phyloP scores from a whole-genome alignment of 352 stramenopile species.

The Globisporangium nunn region DNA sequence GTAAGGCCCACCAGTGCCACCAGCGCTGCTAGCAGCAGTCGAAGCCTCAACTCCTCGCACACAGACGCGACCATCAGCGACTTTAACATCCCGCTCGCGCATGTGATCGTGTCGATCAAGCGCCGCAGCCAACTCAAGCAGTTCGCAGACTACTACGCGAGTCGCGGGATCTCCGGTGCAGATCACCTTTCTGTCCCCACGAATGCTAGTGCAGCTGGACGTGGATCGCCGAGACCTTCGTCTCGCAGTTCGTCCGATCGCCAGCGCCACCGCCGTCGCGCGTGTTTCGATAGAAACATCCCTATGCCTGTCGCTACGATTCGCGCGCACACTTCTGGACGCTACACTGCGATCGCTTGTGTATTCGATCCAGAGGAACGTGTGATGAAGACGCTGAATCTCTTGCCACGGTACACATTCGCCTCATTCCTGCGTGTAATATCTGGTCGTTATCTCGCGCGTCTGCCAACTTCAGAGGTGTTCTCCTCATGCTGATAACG shows the following conservation, averaged over 20 bases:
- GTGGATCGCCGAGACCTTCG: background rate
- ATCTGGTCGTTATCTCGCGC: no score
- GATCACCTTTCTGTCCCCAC: slow-evolving; percentile 27
- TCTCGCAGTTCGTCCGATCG: slow-evolving; percentile 3
- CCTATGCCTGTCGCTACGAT: slow-evolving; percentile 11
- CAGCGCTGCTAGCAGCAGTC: background rate
- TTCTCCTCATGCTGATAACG: background rate
- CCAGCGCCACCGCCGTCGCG: background rate
- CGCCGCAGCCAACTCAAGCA: slow-evolving; percentile 53
- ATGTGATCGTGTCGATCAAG: slow-evolving; percentile 71
- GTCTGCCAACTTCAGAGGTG: no score
- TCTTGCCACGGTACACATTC: slow-evolving; percentile 12
- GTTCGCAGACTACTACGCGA: slow-evolving; percentile 64
- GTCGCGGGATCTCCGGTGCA: slow-evolving; percentile 53
- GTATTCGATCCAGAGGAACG: slow-evolving; percentile 23
- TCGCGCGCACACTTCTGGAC: slow-evolving; percentile 9
- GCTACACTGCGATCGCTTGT: slow-evolving; percentile 23
- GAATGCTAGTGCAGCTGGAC: background rate
- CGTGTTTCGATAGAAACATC: slow-evolving; percentile 3
- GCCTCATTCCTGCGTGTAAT: no score
- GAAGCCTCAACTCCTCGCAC: background rate
- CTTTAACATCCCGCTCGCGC: slow-evolving; percentile 52
- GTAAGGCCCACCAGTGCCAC: background rate
- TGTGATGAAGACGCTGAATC: slow-evolving; percentile 12
- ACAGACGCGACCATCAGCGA: background rate